Base-by-base conservation (phyloP, 2,329 filamentous ascomycete genomes). In the Cyanodermella asteris region DNA sequence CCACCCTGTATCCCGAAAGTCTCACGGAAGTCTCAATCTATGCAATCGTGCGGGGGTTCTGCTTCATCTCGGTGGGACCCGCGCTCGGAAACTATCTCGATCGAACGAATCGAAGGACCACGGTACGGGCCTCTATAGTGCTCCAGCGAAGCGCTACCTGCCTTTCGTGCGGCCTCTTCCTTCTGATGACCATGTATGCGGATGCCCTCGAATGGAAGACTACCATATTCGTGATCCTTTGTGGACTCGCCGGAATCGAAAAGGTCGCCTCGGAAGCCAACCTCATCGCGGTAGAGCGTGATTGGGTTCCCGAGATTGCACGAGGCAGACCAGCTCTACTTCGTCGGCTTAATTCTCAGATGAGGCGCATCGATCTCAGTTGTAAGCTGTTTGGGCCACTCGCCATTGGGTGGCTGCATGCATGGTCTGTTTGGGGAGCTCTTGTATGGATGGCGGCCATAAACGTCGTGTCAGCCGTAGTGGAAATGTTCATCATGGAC, bases 331-430 rank as follows among this genome's bases (percentile, higher is more conserved):
- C 18, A 7, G 18, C 9, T 16, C 4, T 10, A 3, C 16, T 18
- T 11, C 17, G 26, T 14, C 17, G 18, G 17, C 15, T 33, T 11
- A 29, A 29, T 20, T 23, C 30, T 10, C 20, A 65, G 65, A 65
- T 66, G 59, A 47, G 61, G 27, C 48, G 59, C 6, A 65, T 67
- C 31, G 62, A 67, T 33, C 47, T 67, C 4, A 47, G 56, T 21
- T 66, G 61, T 46, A 67, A 66, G 37, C 51, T 66, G 9, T 29
- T 61, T 16, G 55, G 56, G 1, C 62, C 62, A 1, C 46, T 65
- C 5, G 39, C 56, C 6, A 57, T 64, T 13, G 25, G 30, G 11
- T 22, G 32, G 12, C 13, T 34, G 6, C 28, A 34, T 27, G 32
- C 20, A n/a, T 24, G 16, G 4, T 26, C 53, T 2, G 49, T 53